Evolutionary conservation across 208 protist species (phyloP).

Genomic region (Eutreptiella sp.): DNA sequence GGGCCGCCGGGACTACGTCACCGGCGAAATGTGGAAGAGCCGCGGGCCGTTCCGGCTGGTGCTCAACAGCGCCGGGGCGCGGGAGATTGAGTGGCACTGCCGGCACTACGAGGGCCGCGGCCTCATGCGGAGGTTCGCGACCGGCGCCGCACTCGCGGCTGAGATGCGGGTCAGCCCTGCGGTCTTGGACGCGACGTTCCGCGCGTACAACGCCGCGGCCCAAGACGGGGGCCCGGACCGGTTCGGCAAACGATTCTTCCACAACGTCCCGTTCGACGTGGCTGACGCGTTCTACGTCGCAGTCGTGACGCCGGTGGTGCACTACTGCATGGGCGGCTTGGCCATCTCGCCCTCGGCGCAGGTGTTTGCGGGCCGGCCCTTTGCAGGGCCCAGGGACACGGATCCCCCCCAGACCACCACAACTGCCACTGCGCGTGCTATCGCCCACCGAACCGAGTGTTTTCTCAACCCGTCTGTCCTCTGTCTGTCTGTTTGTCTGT

Average conservation of each 20-base stretch:
- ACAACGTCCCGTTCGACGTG: slow-evolving; percentile 50
- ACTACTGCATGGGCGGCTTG: slow-evolving; percentile 93
- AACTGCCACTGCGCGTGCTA: no score
- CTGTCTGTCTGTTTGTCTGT: no score
- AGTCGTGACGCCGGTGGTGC: slow-evolving; percentile 77
- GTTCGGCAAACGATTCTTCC: slow-evolving; percentile 74
- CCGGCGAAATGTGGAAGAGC: slow-evolving; percentile 51
- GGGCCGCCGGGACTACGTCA: slow-evolving; percentile 73
- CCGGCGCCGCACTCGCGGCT: slow-evolving; percentile 44
- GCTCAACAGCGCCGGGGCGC: slow-evolving; percentile 47
- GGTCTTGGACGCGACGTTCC: slow-evolving; percentile 41
- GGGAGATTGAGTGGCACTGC: slow-evolving; percentile 62
- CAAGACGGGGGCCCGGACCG: slow-evolving; percentile 47
- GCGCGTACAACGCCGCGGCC: slow-evolving; percentile 52
- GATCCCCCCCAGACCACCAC: no score
- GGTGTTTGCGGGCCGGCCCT: slow-evolving; percentile 63
- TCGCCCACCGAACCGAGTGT: no score
- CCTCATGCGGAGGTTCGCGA: slow-evolving; percentile 54
- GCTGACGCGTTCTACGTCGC: slow-evolving; percentile 54
- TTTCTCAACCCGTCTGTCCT: no score
- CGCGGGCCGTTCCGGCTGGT: slow-evolving; percentile 53
- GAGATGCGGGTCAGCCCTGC: slow-evolving; percentile 37
- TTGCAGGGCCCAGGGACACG: no score
- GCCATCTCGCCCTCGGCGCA: slow-evolving; percentile 51
- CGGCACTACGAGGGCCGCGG: slow-evolving; percentile 66